A percentile compares a stretch with the other conserved stretches of the same genome.
Conservation (phyloP, 2,329 filamentous ascomycete species). For the Hawksworthiomyces lignivorus region DNA sequence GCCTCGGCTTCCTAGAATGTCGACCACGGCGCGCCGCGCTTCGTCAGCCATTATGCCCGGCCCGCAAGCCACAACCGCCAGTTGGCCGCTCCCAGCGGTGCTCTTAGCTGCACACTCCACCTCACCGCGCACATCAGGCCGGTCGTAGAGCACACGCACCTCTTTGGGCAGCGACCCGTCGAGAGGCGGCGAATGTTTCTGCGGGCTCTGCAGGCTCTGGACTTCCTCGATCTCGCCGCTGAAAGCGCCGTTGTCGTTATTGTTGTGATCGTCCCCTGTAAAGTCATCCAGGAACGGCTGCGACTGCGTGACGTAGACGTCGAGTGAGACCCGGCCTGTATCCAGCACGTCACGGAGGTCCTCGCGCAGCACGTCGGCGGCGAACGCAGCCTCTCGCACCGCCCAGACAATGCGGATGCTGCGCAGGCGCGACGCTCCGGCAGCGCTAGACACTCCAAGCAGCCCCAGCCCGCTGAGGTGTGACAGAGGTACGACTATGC, state of each 20-base stretch:
- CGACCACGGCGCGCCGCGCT: conserved; percentile 9
- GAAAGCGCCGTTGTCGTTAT: neutral
- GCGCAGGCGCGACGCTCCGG: neutral
- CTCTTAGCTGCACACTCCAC: conserved; percentile 21
- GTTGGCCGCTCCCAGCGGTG: conserved; percentile 9
- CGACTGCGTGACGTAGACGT: conserved; percentile 12
- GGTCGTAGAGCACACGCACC: conserved; percentile 15
- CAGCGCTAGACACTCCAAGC: too few species aligned
- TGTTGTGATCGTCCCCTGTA: neutral
- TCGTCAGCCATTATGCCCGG: conserved; percentile 15
- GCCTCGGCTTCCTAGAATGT: conserved; percentile 1
- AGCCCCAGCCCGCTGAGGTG: conserved; percentile 13
- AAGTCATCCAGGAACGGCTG: neutral
- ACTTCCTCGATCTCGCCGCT: neutral
- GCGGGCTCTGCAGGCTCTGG: too few species aligned
- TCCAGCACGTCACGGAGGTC: conserved; percentile 6
- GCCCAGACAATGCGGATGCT: conserved; percentile 15
- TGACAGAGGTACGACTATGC: conserved; percentile 15
- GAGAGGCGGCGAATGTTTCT: too few species aligned
- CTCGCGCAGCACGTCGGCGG: conserved; percentile 6
- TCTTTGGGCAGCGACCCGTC: conserved; percentile 9
- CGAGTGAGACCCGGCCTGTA: conserved; percentile 4
- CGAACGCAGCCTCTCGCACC: conserved; percentile 13
- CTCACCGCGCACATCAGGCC: conserved; percentile 19
- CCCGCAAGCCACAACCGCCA: conserved; percentile 16